Conservation (phyloP, 306 rosid species). For the Luffa acutangula region DNA sequence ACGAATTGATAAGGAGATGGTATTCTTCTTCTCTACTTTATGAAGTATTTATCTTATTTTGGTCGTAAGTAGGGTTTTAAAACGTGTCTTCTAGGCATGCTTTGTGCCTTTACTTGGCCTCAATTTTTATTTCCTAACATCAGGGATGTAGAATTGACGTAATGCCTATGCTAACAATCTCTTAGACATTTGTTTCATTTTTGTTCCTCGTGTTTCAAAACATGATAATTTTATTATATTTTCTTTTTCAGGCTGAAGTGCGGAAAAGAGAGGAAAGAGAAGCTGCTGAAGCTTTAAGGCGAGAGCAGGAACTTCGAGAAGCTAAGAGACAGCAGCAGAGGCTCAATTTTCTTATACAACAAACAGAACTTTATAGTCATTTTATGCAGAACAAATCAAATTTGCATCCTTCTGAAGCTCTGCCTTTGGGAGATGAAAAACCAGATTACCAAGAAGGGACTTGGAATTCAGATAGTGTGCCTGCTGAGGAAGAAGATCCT, state of each 20-base stretch:
- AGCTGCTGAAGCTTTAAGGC: constrained; percentile 94
- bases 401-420: constrained; percentile 52
- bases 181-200: neutral
- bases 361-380: constrained; percentile 96
- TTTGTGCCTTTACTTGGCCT: neutral
- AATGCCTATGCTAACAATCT: neutral
- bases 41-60: neutral
- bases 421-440: constrained; percentile 39
- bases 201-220: neutral
- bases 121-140: neutral
- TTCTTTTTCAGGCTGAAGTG: constrained; percentile 58
- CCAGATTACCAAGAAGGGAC: constrained; percentile 36
- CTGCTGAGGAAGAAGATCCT: constrained; percentile 63
- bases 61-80: neutral
- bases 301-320: constrained; percentile 93
- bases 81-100: neutral
- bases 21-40: constrained; percentile 23
- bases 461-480: constrained; percentile 30
- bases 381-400: constrained; percentile 95
- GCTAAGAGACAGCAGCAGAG: constrained; percentile 98
- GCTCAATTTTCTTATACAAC: constrained; percentile 96
- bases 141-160: neutral
- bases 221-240: neutral
- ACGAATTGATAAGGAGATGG: constrained; percentile 95
- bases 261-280: constrained; percentile 91